Evolutionary conservation across 352 stramenopile species (phyloP), one percentile per base, ranked within the genome.

Genomic region (Phytophthora fragariaefolia): DNA sequence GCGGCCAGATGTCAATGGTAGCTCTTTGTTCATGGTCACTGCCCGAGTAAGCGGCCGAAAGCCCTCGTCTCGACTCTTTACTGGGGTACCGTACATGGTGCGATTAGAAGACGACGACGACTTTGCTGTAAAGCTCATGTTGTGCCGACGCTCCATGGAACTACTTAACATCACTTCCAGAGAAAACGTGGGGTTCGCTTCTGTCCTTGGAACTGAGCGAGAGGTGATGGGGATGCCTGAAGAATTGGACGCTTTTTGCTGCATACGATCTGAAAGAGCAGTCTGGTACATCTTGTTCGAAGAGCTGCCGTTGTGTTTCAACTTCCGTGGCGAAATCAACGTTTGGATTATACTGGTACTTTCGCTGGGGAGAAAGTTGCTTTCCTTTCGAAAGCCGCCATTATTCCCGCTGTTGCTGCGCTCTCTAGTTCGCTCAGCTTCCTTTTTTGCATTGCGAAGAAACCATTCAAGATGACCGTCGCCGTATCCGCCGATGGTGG

Each of bases 321-420:
- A 32, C 13, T 73, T 77, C 18, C 73, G 68, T 7, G 78, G 78
- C 12, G 75, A 84, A 9, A 82, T 46, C 17, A 87, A 52, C 3
- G 76, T 80, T 12, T 83, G 70, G 7, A 78, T 28, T 27, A 83
- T 60, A 32, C 66, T 83, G 24, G 49, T 70, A 24, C 69, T 80
- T 40, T 73, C 71, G 38, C 53, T 61, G n/a, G 47, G 30, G 4
- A 67, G 54, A 34, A 76, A 65, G 6, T 36, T 27, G 13, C 36
- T 66, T 8, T 68, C 61, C 34, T 67, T 74, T 30, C 38, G 57
- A 56, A 63, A 67, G n/a, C 49, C 65, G 23, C 27, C 36, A 27
- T 10, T 57, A 40, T 64, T 67, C 6, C 60, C 59, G 24, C 59
- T 77, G 28, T 57, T 77, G 45, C 57, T 71, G 20, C 63, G 61